Evolutionary conservation across 176 grass and related monocot genomes (phyloP).

Genomic region (Ampelocalamus luodianensis): DNA sequence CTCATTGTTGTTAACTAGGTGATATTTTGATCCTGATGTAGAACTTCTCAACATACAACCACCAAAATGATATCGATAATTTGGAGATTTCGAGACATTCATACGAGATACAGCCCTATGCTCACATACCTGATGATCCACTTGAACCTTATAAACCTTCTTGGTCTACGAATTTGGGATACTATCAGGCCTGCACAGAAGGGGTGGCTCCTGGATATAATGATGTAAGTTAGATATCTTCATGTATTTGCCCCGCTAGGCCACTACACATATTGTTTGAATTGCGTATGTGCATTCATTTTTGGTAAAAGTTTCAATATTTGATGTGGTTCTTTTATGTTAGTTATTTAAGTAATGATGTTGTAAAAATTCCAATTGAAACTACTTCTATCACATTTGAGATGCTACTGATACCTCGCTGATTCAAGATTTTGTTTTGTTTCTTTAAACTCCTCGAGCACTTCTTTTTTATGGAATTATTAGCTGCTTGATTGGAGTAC

Average conservation of each 20-base stretch:
- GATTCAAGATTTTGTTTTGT: neutral
- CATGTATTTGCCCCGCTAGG: neutral
- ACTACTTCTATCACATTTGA: neutral
- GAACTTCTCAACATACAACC: conserved; percentile 55
- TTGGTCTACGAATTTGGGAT: conserved; percentile 62
- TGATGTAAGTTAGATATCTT: conserved; percentile 57
- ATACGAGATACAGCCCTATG: conserved; percentile 49
- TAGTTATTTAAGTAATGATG: neutral
- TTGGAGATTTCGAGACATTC: conserved; percentile 34
- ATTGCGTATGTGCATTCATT: neutral
- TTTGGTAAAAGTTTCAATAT: neutral
- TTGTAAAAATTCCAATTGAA: neutral
- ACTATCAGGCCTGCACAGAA: conserved; percentile 53
- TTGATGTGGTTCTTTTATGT: neutral
- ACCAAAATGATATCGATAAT: conserved; percentile 37
- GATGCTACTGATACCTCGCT: conserved; percentile 6
- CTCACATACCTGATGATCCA: conserved; percentile 31
- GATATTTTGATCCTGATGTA: conserved; percentile 35
- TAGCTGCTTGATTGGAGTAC: neutral
- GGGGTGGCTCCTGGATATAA: conserved; percentile 42
- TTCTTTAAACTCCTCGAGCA: too few relatives aligned
- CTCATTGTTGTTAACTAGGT: conserved; percentile 7
- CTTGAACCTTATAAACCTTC: conserved; percentile 63
- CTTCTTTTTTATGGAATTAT: neutral
- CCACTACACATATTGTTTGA: neutral